Conservation (phyloP, 441 rosid species). For the Populus hybrid region DNA sequence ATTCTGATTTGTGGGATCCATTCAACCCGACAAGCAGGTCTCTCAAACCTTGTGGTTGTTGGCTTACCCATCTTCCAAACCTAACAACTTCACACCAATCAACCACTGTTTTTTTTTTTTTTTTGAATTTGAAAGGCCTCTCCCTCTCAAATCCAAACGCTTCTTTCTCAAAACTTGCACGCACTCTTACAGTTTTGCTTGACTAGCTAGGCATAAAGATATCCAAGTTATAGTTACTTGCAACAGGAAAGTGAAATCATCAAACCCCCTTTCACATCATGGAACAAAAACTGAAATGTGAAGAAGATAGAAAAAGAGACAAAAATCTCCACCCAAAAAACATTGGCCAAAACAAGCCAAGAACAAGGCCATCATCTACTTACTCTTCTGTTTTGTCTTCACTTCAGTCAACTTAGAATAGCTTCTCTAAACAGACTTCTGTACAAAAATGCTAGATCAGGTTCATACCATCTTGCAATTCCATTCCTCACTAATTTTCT, state of each 20-base stretch:
- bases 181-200: neutral
- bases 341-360: constrained; percentile 22
- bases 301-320: neutral
- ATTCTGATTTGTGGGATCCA: constrained; percentile 65
- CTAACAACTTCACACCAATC: constrained; percentile 40
- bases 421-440: constrained; percentile 35
- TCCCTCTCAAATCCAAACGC: neutral
- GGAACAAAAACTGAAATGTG: constrained; percentile 11
- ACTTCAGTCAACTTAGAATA: constrained; percentile 22
- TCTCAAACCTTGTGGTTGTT: constrained; percentile 39
- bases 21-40: constrained; percentile 39
- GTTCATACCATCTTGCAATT: constrained; percentile 29
- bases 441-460: constrained; percentile 50
- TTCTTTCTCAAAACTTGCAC: neutral
- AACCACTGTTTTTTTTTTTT: neutral
- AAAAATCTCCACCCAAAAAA: constrained; percentile 23
- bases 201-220: neutral
- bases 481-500: constrained; percentile 23
- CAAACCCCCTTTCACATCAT: constrained; percentile 27
- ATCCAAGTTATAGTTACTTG: constrained; percentile 16
- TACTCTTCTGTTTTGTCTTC: constrained; percentile 3
- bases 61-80: constrained; percentile 33
- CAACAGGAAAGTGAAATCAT: constrained; percentile 21
- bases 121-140: neutral
- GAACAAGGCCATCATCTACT: constrained; percentile 9